phyloP scores from a whole-genome alignment of 2,329 filamentous ascomycete genomes.

The Neofusicoccum laricinum region DNA sequence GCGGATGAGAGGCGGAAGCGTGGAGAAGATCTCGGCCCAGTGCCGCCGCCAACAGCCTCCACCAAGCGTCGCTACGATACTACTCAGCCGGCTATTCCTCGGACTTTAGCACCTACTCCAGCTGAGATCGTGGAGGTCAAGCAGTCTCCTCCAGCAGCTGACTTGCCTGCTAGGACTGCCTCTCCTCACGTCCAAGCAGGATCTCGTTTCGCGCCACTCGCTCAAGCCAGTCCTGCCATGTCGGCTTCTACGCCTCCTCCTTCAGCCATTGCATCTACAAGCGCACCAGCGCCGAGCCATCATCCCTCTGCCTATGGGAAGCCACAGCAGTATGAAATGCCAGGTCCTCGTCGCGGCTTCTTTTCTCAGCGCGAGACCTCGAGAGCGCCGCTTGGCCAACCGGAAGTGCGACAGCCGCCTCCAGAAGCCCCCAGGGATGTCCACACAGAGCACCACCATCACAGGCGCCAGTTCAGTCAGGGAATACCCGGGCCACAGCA shows the following conservation, averaged over 20 bases:
- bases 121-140: conserved; percentile 42
- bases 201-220: conserved; percentile 30
- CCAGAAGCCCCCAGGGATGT: conserved; percentile 5
- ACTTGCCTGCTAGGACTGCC: conserved; percentile 36
- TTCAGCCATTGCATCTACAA: conserved; percentile 6
- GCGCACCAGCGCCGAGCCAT: conserved; percentile 11
- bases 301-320: conserved; percentile 21
- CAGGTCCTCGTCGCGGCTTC: conserved; percentile 33
- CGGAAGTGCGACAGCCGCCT: conserved; percentile 27
- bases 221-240: conserved; percentile 28
- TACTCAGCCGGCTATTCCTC: conserved; percentile 35
- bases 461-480: conserved; percentile 9
- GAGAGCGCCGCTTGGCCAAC: conserved; percentile 18
- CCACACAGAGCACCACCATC: conserved; percentile 13
- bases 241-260: conserved; percentile 9
- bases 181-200: conserved; percentile 30
- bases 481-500: conserved; percentile 1
- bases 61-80: conserved; percentile 48
- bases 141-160: conserved; percentile 30
- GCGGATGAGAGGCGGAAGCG: conserved; percentile 41
- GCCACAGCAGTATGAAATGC: conserved; percentile 21
- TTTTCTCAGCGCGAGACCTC: conserved; percentile 33
- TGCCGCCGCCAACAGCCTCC: conserved; percentile 48
- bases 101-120: conserved; percentile 43
- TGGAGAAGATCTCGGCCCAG: conserved; percentile 47